phyloP scores from a whole-genome alignment of 768 basidiomycete species.

The Tulasnella sp. region DNA sequence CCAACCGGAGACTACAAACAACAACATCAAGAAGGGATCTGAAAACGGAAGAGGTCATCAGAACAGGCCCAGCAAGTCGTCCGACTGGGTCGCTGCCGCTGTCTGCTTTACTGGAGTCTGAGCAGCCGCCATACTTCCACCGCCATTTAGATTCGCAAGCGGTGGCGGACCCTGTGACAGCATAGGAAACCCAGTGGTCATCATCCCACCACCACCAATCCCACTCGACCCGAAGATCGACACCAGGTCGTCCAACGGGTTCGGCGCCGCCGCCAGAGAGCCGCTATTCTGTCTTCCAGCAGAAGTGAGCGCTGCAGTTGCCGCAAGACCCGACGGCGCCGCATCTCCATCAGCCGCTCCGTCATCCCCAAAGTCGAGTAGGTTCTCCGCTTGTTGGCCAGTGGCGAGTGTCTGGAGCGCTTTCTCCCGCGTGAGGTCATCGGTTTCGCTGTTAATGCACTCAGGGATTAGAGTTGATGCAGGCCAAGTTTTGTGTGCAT shows the following conservation, averaged over 20 bases:
- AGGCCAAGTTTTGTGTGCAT: not conserved
- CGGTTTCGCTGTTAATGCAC: conserved; percentile 44
- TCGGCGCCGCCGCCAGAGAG: conserved; percentile 73
- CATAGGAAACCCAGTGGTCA: not conserved
- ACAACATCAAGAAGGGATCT: too few relatives aligned
- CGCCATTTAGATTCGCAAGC: conserved; percentile 20
- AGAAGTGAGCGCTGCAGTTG: conserved; percentile 4
- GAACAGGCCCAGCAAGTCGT: conserved; percentile 49
- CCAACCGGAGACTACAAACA: too few relatives aligned
- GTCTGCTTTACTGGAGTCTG: conserved; percentile 17
- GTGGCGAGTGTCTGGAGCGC: conserved; percentile 85
- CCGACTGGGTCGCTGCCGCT: conserved; percentile 30
- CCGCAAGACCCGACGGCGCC: conserved; percentile 35
- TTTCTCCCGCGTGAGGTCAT: conserved; percentile 61
- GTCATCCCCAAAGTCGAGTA: conserved; percentile 85
- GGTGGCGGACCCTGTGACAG: conserved; percentile 19
- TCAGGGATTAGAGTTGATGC: not conserved
- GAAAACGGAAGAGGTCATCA: too few relatives aligned
- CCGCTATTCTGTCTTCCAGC: conserved; percentile 33
- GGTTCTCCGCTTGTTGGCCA: conserved; percentile 89
- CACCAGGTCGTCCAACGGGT: conserved; percentile 87
- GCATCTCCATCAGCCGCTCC: conserved; percentile 44
- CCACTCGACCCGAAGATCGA: conserved; percentile 66
- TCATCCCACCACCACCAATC: conserved; percentile 21
- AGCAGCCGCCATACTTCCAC: conserved; percentile 20